phyloP scores from a whole-genome alignment of 1,284 basidiomycete genomes.

The Trametes polyzona region DNA sequence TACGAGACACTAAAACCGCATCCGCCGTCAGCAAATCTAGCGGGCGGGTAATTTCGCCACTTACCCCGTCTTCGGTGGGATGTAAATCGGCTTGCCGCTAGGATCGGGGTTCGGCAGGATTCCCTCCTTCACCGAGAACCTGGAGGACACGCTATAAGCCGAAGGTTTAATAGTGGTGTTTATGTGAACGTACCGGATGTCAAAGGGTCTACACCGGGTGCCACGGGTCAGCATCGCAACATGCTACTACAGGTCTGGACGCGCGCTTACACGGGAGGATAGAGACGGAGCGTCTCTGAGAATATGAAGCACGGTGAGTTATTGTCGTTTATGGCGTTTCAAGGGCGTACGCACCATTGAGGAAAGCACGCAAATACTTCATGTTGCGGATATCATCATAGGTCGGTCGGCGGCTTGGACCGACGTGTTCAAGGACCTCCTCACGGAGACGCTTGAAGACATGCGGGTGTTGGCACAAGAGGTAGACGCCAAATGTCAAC shows the following conservation, averaged over 20 bases:
- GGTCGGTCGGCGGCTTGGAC: conserved; percentile 27
- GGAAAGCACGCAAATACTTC: conserved; percentile 38
- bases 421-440: conserved; percentile 28
- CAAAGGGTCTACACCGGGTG: conserved; percentile 28
- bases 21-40: not conserved
- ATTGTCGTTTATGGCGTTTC: too few species aligned
- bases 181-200: conserved; percentile 27
- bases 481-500: conserved; percentile 37
- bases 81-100: conserved; percentile 31
- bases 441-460: conserved; percentile 33
- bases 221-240: not conserved
- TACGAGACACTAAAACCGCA: conserved; percentile 45
- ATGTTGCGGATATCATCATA: conserved; percentile 35
- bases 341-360: conserved; percentile 32
- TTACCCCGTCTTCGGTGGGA: conserved; percentile 30
- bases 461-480: conserved; percentile 36
- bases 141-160: not conserved
- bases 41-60: not conserved
- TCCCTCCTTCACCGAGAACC: conserved; percentile 30
- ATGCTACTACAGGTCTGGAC: not conserved
- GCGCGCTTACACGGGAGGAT: conserved; percentile 35
- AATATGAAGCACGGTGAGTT: too few species aligned
- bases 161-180: too few species aligned
- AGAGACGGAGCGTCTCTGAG: conserved; percentile 36
- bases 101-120: conserved; percentile 29